Evolutionary conservation across 2,329 filamentous ascomycete genomes (phyloP), one percentile per base, ranked within the genome.

Genomic region (Fusarium sp.): DNA sequence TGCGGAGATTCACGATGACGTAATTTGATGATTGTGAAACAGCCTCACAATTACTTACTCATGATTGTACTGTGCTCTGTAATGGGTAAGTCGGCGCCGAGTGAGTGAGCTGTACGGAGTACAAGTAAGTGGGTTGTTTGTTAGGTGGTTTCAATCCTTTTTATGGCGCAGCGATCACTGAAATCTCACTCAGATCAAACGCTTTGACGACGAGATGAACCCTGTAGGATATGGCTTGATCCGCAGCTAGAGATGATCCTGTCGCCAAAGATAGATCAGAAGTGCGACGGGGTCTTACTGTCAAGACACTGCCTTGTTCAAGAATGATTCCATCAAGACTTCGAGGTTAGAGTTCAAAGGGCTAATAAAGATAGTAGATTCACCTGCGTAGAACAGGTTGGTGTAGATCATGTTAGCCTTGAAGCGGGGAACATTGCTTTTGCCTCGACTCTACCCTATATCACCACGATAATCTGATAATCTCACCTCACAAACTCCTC

Each of bases 351-450:
- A 56, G n/a, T 44, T 27, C 2, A 9, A 37, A 12, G 2, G 10
- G 10, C 5, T n/a, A 7, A 4, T 38, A 9, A 37, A 37, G 10
- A 9, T 2, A 5, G 8, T 35, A 10, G 33, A 9, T 27, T 12
- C 33, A 54, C 15, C 23, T 39, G 37, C 19, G 38, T 35, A 8
- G 16, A 35, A 15, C 35, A 21, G 35, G 39, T 46, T 61, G 63
- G 29, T 67, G 46, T 33, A 61, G 45, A 67, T 48, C 46, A 63
- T 41, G 31, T 21, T 25, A 25, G 23, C 19, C 8, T 45, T 16
- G 25, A 61, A 54, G 63, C 55, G 64, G 63, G 63, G 63, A 61
- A 52, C 35, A 23, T 54, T 67, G 46, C 64, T 52, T 66, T n/a
- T 66, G 27, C 23, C 46, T 51, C 15, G 21, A 15, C 23, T 2